Evolutionary conservation across 202 grass and related monocot genomes (phyloP).

Genomic region (Carex arenaria): DNA sequence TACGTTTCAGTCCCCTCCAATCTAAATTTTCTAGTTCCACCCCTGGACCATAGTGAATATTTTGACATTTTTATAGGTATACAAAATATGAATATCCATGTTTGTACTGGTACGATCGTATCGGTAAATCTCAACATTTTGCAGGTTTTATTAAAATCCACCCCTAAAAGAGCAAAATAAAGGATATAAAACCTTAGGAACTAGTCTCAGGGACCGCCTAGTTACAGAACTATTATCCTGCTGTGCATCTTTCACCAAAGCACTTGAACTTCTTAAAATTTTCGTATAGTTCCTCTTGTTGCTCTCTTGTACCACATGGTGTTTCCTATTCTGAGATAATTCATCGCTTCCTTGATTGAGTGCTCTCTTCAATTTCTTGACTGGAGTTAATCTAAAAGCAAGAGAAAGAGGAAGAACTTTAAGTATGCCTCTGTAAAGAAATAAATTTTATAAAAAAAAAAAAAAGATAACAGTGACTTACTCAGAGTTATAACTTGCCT

Average conservation of each 20-base stretch:
- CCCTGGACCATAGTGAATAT: neutral
- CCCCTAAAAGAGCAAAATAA: neutral
- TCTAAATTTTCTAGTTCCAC: too few species aligned
- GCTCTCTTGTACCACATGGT: slow-evolving; percentile 30
- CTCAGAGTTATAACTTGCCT: slow-evolving; percentile 40
- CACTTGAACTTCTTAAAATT: slow-evolving; percentile 57
- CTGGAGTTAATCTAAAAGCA: slow-evolving; percentile 41
- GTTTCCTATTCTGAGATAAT: slow-evolving; percentile 38
- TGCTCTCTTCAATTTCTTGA: slow-evolving; percentile 28
- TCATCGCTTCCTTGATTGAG: slow-evolving; percentile 33
- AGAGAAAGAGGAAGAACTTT: slow-evolving; percentile 25
- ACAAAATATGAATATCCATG: neutral
- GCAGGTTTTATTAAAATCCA: slow-evolving; percentile 16
- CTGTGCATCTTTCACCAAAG: neutral
- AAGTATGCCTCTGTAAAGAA: slow-evolving; percentile 15
- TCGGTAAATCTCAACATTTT: slow-evolving; percentile 18
- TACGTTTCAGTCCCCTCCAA: too few species aligned
- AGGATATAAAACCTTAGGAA: slow-evolving; percentile 43
- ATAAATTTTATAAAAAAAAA: neutral
- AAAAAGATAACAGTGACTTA: slow-evolving; percentile 38
- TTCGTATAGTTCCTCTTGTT: slow-evolving; percentile 41
- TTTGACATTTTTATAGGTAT: neutral
- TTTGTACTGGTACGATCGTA: neutral
- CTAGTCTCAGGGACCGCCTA: slow-evolving; percentile 64
- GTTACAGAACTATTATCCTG: slow-evolving; percentile 24